Evolutionary conservation across 2,329 filamentous ascomycete genomes (phyloP), one percentile per base, ranked within the genome.

Genomic region (Mycosphaerelloides madeirae): DNA sequence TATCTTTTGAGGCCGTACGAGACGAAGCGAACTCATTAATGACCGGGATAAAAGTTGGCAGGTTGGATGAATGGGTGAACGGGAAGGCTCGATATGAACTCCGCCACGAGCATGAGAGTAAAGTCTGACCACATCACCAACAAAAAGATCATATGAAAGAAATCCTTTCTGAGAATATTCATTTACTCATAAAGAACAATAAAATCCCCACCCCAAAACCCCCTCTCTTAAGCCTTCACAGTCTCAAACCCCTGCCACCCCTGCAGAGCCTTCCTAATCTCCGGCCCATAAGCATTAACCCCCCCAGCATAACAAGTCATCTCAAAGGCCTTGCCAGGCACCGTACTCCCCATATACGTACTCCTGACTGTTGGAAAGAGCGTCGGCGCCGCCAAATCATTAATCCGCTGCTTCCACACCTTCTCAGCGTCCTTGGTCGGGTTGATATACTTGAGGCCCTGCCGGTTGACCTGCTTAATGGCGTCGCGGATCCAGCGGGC

Each of bases 401-500:
- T 56, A 35, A 62, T 60, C 3, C 55, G 45, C 42, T 59, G 52
- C 49, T 60, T 58, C 58, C 58, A 62, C 13, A 43, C 50, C 13
- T 54, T 48, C 29, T 46, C 52, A 8, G 58, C 59, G 32, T 61
- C 54, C 37, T 58, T 52, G 8, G 56, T 62, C 2, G 59, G 53
- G 28, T 61, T 50, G 40, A 61, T 46, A 16, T 54, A 58, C 48
- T 57, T 58, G 35, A 59, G 20, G 13, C 48, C 49, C 35, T 59
- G 50, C 9, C 44, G 42, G 25, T 56, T 48, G 39, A 58, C 50
- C 31, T 54, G 48, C 41, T 54, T 56, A 32, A 62, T 57, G 12
- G 53, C 57, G 13, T 60, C 52, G 16, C 51, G 44, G 40, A 63
- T 60, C 68, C 68, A 72, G 31, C 68, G 61, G 11, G 61, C 68